Evolutionary conservation across 2,329 filamentous ascomycete species (phyloP), one percentile per base, ranked within the genome.

Genomic region (Sporothrix mexicana): DNA sequence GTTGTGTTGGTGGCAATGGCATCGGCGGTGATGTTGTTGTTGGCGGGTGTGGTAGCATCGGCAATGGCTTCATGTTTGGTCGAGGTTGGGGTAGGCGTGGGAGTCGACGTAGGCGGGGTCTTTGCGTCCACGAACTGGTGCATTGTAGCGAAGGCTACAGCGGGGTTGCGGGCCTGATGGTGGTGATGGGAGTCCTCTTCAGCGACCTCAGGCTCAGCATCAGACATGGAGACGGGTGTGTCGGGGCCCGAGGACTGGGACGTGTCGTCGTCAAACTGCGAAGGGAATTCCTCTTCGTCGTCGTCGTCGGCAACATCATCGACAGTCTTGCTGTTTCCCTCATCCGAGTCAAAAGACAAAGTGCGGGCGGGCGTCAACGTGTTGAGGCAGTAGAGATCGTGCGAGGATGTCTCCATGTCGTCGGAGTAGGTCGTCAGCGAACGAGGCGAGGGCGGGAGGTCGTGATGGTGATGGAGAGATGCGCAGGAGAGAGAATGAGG

Each of bases 281-380:
- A 69, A 3, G 74, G 74, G 1, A 74, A 75, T n/a, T 76, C 76
- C 5, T 66, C 61, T 25, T 66, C n/a, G 82, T 78, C 64, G 80
- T 75, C 23, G 73, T 20, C 78, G 74, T 64, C 76, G 72, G 10
- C 41, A 25, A 43, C 41, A 66, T 25, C 12, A 2, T 15, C 23
- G 10, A 51, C 47, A 12, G 59, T 12, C 12, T 13, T 36, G 36
- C 15, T 25, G n/a, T 62, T 20, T 36, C 83, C 84, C 1, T 83
- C 81, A 74, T 87, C 86, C 0, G 83, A 85, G 69, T 84, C 85
- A 76, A 87, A 87, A 1, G 87, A 88, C 71, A 86, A 80, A 15
- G 84, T 84, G 71, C 86, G 84, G 9, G 84, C 82, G 5, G 84
- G 83, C 0, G 84, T 83, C 67, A 81, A 79, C 57, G 75, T 76